Conservation (phyloP, 805 yeast genomes). For the Candida endomychidarum region DNA sequence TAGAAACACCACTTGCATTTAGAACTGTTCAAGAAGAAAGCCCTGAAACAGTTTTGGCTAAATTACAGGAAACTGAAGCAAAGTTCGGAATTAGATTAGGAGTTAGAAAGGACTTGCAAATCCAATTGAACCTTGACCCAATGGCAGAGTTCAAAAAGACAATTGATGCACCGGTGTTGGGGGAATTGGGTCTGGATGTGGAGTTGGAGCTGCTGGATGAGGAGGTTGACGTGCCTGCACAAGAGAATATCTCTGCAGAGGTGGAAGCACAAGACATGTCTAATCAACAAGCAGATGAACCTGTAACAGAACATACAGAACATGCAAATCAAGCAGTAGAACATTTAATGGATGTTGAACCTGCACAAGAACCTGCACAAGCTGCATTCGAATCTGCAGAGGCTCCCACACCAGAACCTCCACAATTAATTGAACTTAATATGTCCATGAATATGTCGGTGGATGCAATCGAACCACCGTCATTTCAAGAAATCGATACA, state of each 20-base stretch:
- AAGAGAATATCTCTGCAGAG: neutral
- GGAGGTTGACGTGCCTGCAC: neutral
- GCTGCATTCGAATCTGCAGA: neutral
- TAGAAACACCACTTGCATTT: slow-evolving; percentile 22
- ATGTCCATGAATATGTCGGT: too few relatives aligned
- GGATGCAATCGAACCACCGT: too few relatives aligned
- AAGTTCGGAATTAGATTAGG: slow-evolving; percentile 25
- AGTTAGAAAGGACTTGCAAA: slow-evolving; percentile 21
- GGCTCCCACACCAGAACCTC: too few relatives aligned
- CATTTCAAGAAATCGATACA: too few relatives aligned
- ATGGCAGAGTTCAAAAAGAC: slow-evolving; percentile 7
- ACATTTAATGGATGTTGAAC: too few relatives aligned
- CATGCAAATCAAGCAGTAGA: too few relatives aligned
- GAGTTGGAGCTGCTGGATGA: neutral
- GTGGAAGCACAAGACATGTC: too few relatives aligned
- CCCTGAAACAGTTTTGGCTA: slow-evolving; percentile 22
- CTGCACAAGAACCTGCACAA: too few relatives aligned
- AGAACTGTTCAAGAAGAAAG: slow-evolving; percentile 26
- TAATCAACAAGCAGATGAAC: too few relatives aligned
- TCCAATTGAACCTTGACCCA: slow-evolving; percentile 13
- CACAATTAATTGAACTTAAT: too few relatives aligned
- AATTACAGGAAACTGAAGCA: slow-evolving; percentile 24
- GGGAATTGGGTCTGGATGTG: slow-evolving; percentile 9
- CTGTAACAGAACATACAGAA: too few relatives aligned
- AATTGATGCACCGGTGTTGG: slow-evolving; percentile 7